Conservation (phyloP, 2,329 filamentous ascomycete species). For the Calonectria fujianensis region DNA sequence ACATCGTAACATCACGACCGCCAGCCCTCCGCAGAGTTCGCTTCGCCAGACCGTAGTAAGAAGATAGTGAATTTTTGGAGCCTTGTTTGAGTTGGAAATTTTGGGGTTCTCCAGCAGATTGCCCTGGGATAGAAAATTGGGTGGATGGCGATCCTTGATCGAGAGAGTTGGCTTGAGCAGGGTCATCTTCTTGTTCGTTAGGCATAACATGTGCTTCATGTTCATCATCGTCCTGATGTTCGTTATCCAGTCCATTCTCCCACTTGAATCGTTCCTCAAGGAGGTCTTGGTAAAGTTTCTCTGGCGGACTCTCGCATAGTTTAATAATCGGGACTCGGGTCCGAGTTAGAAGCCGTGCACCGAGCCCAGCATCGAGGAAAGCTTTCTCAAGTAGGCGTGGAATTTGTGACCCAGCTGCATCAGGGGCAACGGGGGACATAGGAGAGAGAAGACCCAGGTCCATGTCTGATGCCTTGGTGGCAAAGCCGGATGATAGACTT, state of each 20-base stretch:
- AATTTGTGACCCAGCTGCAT: conserved; percentile 75
- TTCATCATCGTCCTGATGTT: conserved; percentile 62
- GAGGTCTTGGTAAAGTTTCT: conserved; percentile 76
- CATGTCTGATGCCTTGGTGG: conserved; percentile 92
- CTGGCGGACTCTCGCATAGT: conserved; percentile 82
- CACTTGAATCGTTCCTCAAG: conserved; percentile 81
- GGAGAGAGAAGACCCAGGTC: conserved; percentile 87
- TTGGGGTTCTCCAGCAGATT: conserved; percentile 42
- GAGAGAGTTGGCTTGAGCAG: conserved; percentile 13
- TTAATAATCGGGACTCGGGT: conserved; percentile 93
- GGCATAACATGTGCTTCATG: conserved; percentile 54
- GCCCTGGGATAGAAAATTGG: conserved; percentile 51
- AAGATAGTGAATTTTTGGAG: conserved; percentile 63
- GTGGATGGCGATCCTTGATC: conserved; percentile 36
- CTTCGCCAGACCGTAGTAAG: conserved; percentile 71
- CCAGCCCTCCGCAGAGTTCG: conserved; percentile 69
- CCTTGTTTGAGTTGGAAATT: conserved; percentile 64
- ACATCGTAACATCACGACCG: conserved; percentile 70
- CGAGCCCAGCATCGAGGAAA: conserved; percentile 82
- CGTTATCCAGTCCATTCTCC: conserved; percentile 74
- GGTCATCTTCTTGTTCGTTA: conserved; percentile 53
- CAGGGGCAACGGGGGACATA: conserved; percentile 72
- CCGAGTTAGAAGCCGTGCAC: conserved; percentile 84
- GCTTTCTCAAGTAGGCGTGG: conserved; percentile 85
- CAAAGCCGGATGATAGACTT: conserved; percentile 89